Evolutionary conservation across 768 basidiomycete genomes (phyloP), one percentile per base, ranked within the genome.

Genomic region (Leucocoprinus sp.): DNA sequence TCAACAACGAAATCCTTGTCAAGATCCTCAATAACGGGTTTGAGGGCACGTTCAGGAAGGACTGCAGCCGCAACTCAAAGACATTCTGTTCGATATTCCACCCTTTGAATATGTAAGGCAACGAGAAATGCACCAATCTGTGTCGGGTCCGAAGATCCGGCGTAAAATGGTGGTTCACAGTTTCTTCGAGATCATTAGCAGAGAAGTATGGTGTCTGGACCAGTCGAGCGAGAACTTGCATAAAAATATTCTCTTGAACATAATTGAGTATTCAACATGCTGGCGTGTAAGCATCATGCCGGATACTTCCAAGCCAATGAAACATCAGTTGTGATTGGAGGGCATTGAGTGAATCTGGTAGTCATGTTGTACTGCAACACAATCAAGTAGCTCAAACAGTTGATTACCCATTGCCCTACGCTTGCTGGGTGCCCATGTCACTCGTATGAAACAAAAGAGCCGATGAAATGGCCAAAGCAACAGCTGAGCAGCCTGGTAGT

Each of bases 121-220:
- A n/a, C n/a, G n/a, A n/a, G n/a, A n/a, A n/a, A n/a, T n/a, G n/a
- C n/a, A n/a, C n/a, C n/a, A n/a, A 93, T 78, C 58, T 98, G 91
- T 0, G 77, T 69, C 0, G 84, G 80, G 7, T 71, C 73, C 1
- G 69, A 35, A 71, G 67, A 43, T 79, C 70, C 2, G 83, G 82
- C 0, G 75, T 77, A 58, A 88, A 76, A 37, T 90, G 64, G 62
- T 87, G 84, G 48, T 84, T 68, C 45, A 98, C 77, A 6, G 90
- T 80, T 19, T 65, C 55, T 45, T 73, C 75, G 44, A 92, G 74
- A 60, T 97, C 91, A n/a, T 76, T 71, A 0, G 84, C 66, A 37
- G 75, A 78, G 72, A 97, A 97, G 49, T 78, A 76, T 50, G 92
- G 89, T 1, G 82, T 82, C 52, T 84, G 72, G 36, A 87, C 75